Base-by-base conservation (phyloP, 2,329 filamentous ascomycete genomes). In the Fusarium robinianum region DNA sequence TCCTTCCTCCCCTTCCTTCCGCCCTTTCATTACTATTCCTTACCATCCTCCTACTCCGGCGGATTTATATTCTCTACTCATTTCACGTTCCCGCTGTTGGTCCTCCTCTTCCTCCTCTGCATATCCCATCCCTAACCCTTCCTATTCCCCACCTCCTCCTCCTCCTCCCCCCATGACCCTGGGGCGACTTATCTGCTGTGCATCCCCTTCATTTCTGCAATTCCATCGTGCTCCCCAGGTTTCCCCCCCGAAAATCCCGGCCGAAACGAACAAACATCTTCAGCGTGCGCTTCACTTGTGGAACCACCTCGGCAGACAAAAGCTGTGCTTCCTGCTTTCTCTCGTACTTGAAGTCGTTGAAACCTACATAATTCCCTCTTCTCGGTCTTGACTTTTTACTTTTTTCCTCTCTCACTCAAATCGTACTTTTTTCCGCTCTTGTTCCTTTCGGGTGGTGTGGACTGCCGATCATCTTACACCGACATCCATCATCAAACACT, bases 321-420 rank as follows among this genome's bases (percentile, higher is more conserved):
- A 61, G 57, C 57, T 60, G 57, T 49, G 57, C 57, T 60, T 49
- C 57, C 55, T 55, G 41, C 29, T 46, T 33, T 52, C n/a, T n/a
- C n/a, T 39, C 29, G 46, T 39, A 48, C 41, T 35, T 41, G 30
- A 37, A n/a, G 35, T 32, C 25, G 30, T 33, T 43, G 36, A 37
- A 31, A 21, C 39, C 33, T 36, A 24, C 41, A 53, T 41, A 15
- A 18, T 35, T 42, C 25, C 39, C 45, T 46, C 38, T 49, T 39
- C 44, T 46, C 30, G 15, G 34, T 30, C n/a, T 36, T 5, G n/a
- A n/a, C n/a, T n/a, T 39, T 25, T 23, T 40, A 18, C 19, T 31
- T 31, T 22, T 46, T 32, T 36, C 23, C 25, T 12, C 35, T 39
- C 12, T 14, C 29, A 31, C 21, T 30, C 24, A 25, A 24, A 34